phyloP scores from a whole-genome alignment of 257 asterid species.

The Solanum medicagineum region DNA sequence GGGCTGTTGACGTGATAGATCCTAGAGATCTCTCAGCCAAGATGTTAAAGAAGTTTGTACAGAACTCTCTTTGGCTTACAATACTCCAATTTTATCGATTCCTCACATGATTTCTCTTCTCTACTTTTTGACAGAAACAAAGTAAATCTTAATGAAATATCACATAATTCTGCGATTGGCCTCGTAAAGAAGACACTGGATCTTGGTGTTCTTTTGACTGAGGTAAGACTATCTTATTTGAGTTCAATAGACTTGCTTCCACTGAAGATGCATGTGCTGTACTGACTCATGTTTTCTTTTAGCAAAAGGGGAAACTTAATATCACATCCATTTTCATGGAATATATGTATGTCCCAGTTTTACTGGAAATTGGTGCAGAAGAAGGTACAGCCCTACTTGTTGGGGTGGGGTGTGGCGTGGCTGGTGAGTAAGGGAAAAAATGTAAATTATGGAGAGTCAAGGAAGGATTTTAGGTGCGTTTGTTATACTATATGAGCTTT shows the following conservation, averaged over 20 bases:
- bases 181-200: constrained; percentile 59
- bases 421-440: background rate
- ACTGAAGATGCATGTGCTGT: background rate
- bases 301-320: background rate
- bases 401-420: background rate
- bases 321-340: background rate
- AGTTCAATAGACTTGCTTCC: background rate
- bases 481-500: background rate
- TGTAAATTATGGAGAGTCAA: background rate
- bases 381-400: background rate
- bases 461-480: background rate
- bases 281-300: background rate
- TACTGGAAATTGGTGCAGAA: background rate
- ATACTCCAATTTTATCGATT: background rate
- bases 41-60: constrained; percentile 73
- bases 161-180: constrained; percentile 92
- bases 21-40: constrained; percentile 90
- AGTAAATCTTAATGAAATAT: constrained; percentile 84
- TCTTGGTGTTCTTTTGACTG: constrained; percentile 75
- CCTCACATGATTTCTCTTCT: constrained; percentile 4
- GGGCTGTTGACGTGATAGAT: constrained; percentile 93
- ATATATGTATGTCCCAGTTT: background rate
- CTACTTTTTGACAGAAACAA: constrained; percentile 44
- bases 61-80: background rate
- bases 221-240: constrained; percentile 39